phyloP scores from a whole-genome alignment of 208 protist genomes.

The Acanthamoeba culbertsoni region DNA sequence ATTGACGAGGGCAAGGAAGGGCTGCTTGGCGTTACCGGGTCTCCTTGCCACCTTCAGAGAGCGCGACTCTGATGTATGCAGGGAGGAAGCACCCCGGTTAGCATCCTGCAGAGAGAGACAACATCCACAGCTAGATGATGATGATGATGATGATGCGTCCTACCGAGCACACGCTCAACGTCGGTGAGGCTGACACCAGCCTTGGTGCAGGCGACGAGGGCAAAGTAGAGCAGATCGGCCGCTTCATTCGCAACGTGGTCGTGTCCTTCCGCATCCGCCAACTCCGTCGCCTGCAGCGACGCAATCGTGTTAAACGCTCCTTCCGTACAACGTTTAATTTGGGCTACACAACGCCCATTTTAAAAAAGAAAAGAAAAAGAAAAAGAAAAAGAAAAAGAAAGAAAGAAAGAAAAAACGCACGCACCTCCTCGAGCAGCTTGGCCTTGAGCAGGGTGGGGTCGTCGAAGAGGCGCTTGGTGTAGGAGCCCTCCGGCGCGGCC shows the following conservation, averaged over 20 bases:
- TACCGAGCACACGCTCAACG: conserved; percentile 67
- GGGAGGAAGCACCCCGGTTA: background rate
- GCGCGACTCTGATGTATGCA: conserved; percentile 23
- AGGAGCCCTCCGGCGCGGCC: conserved; percentile 72
- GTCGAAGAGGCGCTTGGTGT: conserved; percentile 79
- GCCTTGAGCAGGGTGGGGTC: conserved; percentile 70
- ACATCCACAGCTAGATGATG: background rate
- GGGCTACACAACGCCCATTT: background rate
- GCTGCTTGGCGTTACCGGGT: conserved; percentile 73
- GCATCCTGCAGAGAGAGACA: background rate
- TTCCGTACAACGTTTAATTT: too few species aligned
- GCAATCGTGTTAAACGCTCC: too few species aligned
- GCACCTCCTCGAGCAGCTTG: conserved; percentile 80
- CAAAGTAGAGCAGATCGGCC: conserved; percentile 83
- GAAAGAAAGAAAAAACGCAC: background rate
- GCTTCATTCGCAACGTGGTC: conserved; percentile 73
- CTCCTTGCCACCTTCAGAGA: conserved; percentile 69
- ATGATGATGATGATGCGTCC: background rate
- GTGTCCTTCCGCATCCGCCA: background rate
- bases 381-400: background rate
- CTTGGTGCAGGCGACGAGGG: conserved; percentile 66
- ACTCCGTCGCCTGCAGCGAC: background rate
- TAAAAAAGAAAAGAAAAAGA: background rate
- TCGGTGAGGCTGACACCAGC: conserved; percentile 68
- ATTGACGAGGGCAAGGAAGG: background rate